These are phyloP conservation scores for Diophrys appendiculata DNA, from an alignment of 73 alveolate genomes.

Conservation along the genomic window DNA sequence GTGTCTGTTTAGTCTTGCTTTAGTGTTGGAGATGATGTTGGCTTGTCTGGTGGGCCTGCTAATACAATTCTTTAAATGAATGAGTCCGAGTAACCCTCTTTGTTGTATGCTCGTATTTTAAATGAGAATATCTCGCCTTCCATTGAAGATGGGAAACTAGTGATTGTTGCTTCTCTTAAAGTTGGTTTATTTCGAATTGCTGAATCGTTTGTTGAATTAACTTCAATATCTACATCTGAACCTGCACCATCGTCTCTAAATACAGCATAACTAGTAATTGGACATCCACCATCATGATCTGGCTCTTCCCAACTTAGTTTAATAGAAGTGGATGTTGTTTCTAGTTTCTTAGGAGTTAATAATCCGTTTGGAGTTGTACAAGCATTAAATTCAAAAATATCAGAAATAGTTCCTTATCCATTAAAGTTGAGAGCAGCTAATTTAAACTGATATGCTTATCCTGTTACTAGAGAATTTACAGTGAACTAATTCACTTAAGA, in stretches of 20 bases:
- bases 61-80: constrained; percentile 1
- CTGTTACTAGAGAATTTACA: constrained; percentile 6
- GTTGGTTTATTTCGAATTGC: constrained; percentile 56
- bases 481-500: constrained; percentile 10
- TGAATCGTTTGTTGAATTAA: constrained; percentile 36
- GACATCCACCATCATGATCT: constrained; percentile 56
- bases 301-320: constrained; percentile 52
- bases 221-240: constrained; percentile 17
- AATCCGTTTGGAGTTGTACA: constrained; percentile 40
- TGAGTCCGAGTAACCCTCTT: constrained; percentile 48
- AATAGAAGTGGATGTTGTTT: constrained; percentile 30
- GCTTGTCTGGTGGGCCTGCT: constrained; percentile 54
- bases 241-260: constrained; percentile 37
- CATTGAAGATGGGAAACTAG: constrained; percentile 37
- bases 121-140: constrained; percentile 35
- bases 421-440: constrained; percentile 46
- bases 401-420: constrained; percentile 35
- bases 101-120: constrained; percentile 41
- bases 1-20: constrained; percentile 29
- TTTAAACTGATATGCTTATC: constrained; percentile 36
- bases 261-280: constrained; percentile 44
- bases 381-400: constrained; percentile 19
- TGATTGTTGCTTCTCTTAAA: constrained; percentile 21
- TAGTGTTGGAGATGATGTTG: constrained; percentile 35
- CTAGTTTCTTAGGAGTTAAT: constrained; percentile 30